These are phyloP conservation scores for Nasturtium officinale DNA, from an alignment of 345 rosid species.

Conservation along the genomic window DNA sequence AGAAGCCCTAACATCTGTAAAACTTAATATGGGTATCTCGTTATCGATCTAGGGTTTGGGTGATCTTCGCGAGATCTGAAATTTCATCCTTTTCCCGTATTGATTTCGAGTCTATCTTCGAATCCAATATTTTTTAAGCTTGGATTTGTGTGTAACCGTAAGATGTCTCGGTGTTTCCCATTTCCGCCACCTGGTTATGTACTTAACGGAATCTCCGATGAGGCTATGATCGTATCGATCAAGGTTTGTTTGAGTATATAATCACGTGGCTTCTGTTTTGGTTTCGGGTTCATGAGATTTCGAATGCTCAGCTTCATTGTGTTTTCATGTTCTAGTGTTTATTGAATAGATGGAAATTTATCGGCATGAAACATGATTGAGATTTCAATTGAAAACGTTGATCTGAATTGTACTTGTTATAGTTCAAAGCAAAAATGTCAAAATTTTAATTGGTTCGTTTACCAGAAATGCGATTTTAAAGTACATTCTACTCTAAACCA, in stretches of 20 bases:
- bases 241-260: slow-evolving; percentile 64
- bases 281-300: slow-evolving; percentile 20
- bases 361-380: slow-evolving; percentile 1
- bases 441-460: background rate
- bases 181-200: slow-evolving; percentile 52
- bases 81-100: slow-evolving; percentile 24
- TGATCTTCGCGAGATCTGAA: slow-evolving; percentile 34
- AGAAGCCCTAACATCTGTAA: slow-evolving; percentile 2
- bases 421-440: background rate
- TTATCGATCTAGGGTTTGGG: slow-evolving; percentile 40
- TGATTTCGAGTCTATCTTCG: background rate
- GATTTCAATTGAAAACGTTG: background rate
- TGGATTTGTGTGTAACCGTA: slow-evolving; percentile 21
- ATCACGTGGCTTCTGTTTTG: slow-evolving; percentile 28
- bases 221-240: slow-evolving; percentile 54
- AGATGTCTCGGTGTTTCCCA: slow-evolving; percentile 77
- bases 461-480: background rate
- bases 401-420: background rate
- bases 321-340: slow-evolving; percentile 17
- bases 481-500: slow-evolving; percentile 2
- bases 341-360: background rate
- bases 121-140: background rate
- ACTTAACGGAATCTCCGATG: slow-evolving; percentile 47
- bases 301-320: slow-evolving; percentile 41
- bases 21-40: slow-evolving; percentile 11